Evolutionary conservation across 768 basidiomycete species (phyloP).

Genomic region (Gloeophyllum trabeum): DNA sequence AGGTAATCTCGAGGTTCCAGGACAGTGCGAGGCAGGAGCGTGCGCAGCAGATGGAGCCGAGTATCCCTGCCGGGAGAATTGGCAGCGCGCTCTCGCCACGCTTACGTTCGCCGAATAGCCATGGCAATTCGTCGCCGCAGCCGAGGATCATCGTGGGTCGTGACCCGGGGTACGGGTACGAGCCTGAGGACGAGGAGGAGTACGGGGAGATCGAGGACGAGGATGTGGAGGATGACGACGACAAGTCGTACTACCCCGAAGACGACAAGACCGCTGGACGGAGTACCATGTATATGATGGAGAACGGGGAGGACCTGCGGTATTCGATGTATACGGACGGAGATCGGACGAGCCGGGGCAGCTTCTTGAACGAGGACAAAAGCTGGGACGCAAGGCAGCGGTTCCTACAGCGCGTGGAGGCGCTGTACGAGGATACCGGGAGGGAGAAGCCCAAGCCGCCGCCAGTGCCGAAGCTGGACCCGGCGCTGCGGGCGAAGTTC

Average conservation of each 20-base stretch:
- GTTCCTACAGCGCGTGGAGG: constrained; percentile 40
- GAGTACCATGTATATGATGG: constrained; percentile 16
- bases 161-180: background rate
- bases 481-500: background rate
- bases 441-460: constrained; percentile 24
- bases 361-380: constrained; percentile 40
- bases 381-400: constrained; percentile 37
- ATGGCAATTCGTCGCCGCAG: constrained; percentile 10
- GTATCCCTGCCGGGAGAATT: no score
- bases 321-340: constrained; percentile 33
- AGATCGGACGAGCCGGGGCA: constrained; percentile 29
- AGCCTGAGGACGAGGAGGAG: constrained; percentile 1
- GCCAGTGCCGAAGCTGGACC: constrained; percentile 27
- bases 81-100: no score
- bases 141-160: background rate
- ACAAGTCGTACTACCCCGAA: constrained; percentile 15
- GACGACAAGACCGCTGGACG: constrained; percentile 12
- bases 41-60: no score
- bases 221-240: constrained; percentile 12
- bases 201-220: no score
- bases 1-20: constrained; percentile 1
- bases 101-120: no score
- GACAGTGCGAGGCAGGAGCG: background rate
- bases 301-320: constrained; percentile 18
- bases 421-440: constrained; percentile 33